Percentiles rank a stretch among this genome's conserved stretches.
These are phyloP conservation scores for Agarophyton chilense DNA, from an alignment of 23 red algal genomes.

Conservation along the genomic window DNA sequence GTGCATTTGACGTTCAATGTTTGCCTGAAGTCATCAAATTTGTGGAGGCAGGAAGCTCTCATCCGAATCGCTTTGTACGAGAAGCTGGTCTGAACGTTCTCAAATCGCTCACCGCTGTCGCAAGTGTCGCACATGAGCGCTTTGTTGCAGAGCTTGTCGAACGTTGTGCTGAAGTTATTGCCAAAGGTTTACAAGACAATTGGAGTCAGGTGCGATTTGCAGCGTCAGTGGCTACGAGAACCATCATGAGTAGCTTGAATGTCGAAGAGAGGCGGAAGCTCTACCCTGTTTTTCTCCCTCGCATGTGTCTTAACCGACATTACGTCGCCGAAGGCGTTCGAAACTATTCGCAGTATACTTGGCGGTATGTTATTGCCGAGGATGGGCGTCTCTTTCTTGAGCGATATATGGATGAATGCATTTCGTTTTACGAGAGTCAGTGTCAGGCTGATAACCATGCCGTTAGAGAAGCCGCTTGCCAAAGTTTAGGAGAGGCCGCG, in stretches of 20 bases:
- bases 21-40: slow-evolving; percentile 12
- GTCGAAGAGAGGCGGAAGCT: not conserved
- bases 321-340: slow-evolving; percentile 97
- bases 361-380: slow-evolving; percentile 51
- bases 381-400: slow-evolving; percentile 66
- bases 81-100: slow-evolving; percentile 77
- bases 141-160: slow-evolving; percentile 7
- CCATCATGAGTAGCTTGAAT: slow-evolving; percentile 13
- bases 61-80: slow-evolving; percentile 96
- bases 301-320: slow-evolving; percentile 96
- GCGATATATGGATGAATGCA: slow-evolving; percentile 36
- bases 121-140: not conserved
- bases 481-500: slow-evolving; percentile 75
- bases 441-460: slow-evolving; percentile 93
- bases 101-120: not conserved
- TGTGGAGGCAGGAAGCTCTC: slow-evolving; percentile 20
- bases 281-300: slow-evolving; percentile 75
- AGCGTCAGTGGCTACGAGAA: slow-evolving; percentile 52
- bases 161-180: slow-evolving; percentile 6
- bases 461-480: slow-evolving; percentile 93
- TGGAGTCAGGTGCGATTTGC: slow-evolving; percentile 98
- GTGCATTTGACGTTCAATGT: slow-evolving; percentile 12
- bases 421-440: slow-evolving; percentile 80
- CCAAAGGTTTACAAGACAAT: slow-evolving; percentile 91
- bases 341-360: slow-evolving; percentile 74